phyloP scores from a whole-genome alignment of 2,329 filamentous ascomycete species.

The Orbilia ellipsospora region DNA sequence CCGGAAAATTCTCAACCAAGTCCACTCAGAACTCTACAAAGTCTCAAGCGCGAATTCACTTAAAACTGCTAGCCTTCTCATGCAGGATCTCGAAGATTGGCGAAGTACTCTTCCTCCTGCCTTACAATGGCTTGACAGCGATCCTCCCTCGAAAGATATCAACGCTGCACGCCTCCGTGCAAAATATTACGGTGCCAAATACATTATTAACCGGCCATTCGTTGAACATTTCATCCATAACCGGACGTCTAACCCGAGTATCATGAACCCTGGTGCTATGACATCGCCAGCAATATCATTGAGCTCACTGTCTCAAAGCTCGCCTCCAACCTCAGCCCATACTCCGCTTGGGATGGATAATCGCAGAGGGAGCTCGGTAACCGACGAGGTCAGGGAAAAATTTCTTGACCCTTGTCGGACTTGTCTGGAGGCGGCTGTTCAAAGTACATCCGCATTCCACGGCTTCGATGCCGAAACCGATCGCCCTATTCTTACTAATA shows the following conservation, averaged over 20 bases:
- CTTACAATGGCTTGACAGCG: slow-evolving; percentile 71
- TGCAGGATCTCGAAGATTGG: slow-evolving; percentile 60
- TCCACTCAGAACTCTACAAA: slow-evolving; percentile 67
- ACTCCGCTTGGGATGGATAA: slow-evolving; percentile 53
- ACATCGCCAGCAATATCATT: slow-evolving; percentile 55
- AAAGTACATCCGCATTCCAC: slow-evolving; percentile 86
- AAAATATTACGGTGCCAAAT: slow-evolving; percentile 92
- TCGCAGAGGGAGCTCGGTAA: slow-evolving; percentile 33
- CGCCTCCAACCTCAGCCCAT: slow-evolving; percentile 55
- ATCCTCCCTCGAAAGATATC: slow-evolving; percentile 79
- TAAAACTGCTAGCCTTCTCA: slow-evolving; percentile 59
- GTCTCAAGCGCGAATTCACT: slow-evolving; percentile 55
- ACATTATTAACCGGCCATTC: slow-evolving; percentile 88
- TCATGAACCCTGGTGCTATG: slow-evolving; percentile 67
- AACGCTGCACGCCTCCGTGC: slow-evolving; percentile 84
- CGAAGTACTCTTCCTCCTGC: slow-evolving; percentile 55
- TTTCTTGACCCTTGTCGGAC: slow-evolving; percentile 58
- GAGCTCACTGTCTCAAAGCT: slow-evolving; percentile 58
- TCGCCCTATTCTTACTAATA: slow-evolving; percentile 88
- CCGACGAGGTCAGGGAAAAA: slow-evolving; percentile 48
- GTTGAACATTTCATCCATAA: slow-evolving; percentile 71
- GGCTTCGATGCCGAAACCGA: slow-evolving; percentile 70
- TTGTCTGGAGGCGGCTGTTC: slow-evolving; percentile 79
- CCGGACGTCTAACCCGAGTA: slow-evolving; percentile 64
- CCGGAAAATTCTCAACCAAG: slow-evolving; percentile 73